A percentile compares a stretch with the other conserved stretches of the same genome.
Conservation (phyloP, 176 grass and related monocot species). For the Guadua angustifolia region DNA sequence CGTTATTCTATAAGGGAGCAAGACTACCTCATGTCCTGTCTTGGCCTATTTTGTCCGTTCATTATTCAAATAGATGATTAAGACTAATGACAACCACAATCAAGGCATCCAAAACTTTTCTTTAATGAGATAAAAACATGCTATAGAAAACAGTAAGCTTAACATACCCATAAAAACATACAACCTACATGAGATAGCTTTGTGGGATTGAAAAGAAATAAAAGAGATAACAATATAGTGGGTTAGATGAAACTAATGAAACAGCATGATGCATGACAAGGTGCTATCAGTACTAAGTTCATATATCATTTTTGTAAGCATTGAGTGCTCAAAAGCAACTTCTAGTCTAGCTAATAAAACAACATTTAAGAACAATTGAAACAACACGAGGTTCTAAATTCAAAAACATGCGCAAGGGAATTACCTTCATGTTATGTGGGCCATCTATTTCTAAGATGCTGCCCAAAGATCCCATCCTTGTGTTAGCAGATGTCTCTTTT, state of each 20-base stretch:
- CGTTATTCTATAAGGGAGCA: neutral
- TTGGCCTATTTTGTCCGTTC: neutral
- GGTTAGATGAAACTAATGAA: constrained; percentile 19
- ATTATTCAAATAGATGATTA: constrained; percentile 17
- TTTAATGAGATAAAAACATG: constrained; percentile 17
- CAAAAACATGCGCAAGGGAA: constrained; percentile 12
- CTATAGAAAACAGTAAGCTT: neutral
- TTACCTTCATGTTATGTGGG: constrained; percentile 59
- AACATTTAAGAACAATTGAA: constrained; percentile 26
- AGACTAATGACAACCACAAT: constrained; percentile 15
- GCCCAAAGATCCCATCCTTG: constrained; percentile 55
- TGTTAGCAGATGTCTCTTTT: constrained; percentile 46
- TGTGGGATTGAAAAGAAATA: constrained; percentile 10
- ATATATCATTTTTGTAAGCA: constrained; percentile 2
- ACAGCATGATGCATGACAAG: neutral
- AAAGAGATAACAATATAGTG: constrained; percentile 22
- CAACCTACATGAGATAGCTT: neutral
- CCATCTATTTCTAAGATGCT: constrained; percentile 54
- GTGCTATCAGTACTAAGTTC: neutral
- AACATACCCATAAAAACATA: neutral
- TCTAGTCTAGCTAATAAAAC: neutral
- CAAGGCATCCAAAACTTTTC: neutral
- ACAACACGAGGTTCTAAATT: constrained; percentile 17
- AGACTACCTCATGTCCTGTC: neutral
- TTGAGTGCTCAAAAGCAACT: neutral